These are phyloP conservation scores for Nicotiana otophora DNA, from an alignment of 257 asterid genomes.

Conservation along the genomic window DNA sequence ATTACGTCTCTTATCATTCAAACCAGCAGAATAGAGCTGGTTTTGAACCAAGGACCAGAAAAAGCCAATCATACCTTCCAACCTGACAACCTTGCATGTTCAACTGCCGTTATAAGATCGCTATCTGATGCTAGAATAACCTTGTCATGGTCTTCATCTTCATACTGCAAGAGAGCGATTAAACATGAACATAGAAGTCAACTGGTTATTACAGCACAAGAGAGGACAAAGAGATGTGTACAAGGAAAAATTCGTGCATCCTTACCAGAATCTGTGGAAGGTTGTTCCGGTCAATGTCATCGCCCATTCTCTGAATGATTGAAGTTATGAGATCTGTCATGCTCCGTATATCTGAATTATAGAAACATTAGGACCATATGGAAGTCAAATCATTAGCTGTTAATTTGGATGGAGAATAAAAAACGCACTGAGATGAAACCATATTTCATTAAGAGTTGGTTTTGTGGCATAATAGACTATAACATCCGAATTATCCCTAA, in stretches of 20 bases:
- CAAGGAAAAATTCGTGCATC: not conserved
- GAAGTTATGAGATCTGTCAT: slow-evolving; percentile 73
- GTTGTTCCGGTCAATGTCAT: slow-evolving; percentile 76
- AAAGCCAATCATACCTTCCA: slow-evolving; percentile 66
- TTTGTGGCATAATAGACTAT: not conserved
- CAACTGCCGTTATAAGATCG: slow-evolving; percentile 87
- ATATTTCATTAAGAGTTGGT: not conserved
- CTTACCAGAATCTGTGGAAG: slow-evolving; percentile 88
- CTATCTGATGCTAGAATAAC: slow-evolving; percentile 81
- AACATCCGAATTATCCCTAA: too few relatives aligned
- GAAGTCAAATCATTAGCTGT: not conserved
- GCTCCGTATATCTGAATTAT: slow-evolving; percentile 49
- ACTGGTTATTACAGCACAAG: not conserved
- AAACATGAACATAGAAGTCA: not conserved
- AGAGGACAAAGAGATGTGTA: not conserved
- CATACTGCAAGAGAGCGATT: slow-evolving; percentile 47
- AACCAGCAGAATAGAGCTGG: not conserved
- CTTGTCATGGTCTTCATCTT: slow-evolving; percentile 89
- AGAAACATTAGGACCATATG: slow-evolving; percentile 5
- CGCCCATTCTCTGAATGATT: slow-evolving; percentile 87
- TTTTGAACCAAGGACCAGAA: not conserved
- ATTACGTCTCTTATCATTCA: not conserved
- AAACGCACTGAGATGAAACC: not conserved
- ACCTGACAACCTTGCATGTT: slow-evolving; percentile 80
- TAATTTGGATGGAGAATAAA: not conserved